Base-by-base conservation (phyloP, 2,329 filamentous ascomycete genomes). In the Coniochaeta prunicola region DNA sequence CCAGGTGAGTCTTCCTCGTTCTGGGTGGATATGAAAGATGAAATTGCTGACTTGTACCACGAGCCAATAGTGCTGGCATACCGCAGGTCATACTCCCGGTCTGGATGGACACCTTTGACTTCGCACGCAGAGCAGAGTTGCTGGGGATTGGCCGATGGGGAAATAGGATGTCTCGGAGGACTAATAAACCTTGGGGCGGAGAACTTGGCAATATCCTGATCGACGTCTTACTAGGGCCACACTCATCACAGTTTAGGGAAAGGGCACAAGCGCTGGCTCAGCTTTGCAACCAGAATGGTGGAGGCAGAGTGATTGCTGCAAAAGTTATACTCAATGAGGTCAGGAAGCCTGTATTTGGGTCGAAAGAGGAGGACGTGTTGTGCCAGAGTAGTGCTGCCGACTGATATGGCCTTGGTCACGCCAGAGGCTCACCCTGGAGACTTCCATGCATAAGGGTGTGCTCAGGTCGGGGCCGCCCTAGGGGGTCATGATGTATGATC, bases 61-160 rank as follows among this genome's bases (percentile, higher is more conserved):
- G 15, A 1, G 28, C 12, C 1, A 19, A 17, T 60, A 76, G 73
- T 34, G 69, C 69, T 15, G 73, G 71, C 1, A 64, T 72, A 10
- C 73, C 74, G 1, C 73, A 76, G 56, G 62, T 76, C 7, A 63
- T 76, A 6, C 64, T 76, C 2, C 73, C 74, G 1, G 61, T 75
- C 4, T 55, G 73, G 72, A 64, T 70, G 13, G 72, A 75, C 53
- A 69, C 67, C 7, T 74, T 72, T 57, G 72, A 74, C 31, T 75
- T 68, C 56, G 72, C 73, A 7, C 64, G 64, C 34, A 67, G 71
- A 8, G 70, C 69, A 6, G 73, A 75, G 61, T 69, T 67, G 59
- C 59, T 73, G 0, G 70, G 68, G 0, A 67, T 75, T 15, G 60
- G 60, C 1, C 54, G 34, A 15, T 62, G 60, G 60, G 59, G 56